Conservation (phyloP, 129 eudicot species). For the Centrapalus pauciflorus region DNA sequence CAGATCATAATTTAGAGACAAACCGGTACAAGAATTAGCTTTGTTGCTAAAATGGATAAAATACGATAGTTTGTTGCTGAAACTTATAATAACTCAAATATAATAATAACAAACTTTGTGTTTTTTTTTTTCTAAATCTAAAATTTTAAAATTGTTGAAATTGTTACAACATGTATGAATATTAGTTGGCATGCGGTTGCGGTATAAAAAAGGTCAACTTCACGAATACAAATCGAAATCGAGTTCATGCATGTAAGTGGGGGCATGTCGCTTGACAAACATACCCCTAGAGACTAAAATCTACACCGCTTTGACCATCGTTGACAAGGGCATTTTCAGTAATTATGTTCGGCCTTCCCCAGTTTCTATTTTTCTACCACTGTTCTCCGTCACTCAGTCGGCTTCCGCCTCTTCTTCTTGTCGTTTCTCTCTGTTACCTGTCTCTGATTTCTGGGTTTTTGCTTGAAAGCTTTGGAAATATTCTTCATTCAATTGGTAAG, state of each 20-base stretch:
- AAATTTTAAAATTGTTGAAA: too few species aligned
- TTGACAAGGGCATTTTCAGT: constrained; percentile 3
- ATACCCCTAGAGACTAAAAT: constrained; percentile 9
- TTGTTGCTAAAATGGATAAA: too few species aligned
- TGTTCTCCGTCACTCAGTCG: constrained; percentile 5
- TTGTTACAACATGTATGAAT: too few species aligned
- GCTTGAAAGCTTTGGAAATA: not conserved
- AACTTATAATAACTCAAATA: too few species aligned
- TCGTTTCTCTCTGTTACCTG: constrained; percentile 4
- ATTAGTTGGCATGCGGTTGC: too few species aligned
- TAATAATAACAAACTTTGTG: not conserved
- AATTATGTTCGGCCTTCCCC: not conserved
- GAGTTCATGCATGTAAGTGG: constrained; percentile 18
- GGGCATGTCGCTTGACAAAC: constrained; percentile 11
- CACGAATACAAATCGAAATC: not conserved
- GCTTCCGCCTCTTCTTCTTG: constrained; percentile 5
- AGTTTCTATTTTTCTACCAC: not conserved
- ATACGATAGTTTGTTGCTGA: too few species aligned
- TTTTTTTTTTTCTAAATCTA: too few species aligned
- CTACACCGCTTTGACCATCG: not conserved
- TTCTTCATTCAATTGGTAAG: constrained; percentile 22
- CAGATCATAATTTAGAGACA: too few species aligned
- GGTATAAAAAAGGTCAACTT: not conserved
- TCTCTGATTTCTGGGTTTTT: not conserved
- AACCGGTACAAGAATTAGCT: too few species aligned